Percentiles rank a stretch among this genome's conserved stretches.
Conservation (phyloP, 106 monocot species). For the Amphibolis antarctica region DNA sequence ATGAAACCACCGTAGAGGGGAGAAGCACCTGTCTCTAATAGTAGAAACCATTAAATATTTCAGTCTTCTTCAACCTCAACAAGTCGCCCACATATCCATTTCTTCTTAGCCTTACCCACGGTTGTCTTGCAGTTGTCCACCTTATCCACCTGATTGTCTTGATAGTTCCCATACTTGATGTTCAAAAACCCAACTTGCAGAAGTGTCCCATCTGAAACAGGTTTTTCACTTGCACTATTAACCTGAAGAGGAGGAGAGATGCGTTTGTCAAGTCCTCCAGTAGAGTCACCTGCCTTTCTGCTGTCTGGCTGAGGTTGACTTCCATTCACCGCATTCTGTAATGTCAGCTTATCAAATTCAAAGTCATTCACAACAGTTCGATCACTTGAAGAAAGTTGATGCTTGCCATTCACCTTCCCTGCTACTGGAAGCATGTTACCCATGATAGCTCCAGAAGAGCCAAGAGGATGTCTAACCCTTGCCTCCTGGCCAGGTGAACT, state of each 20-base stretch:
- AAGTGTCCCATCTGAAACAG: background rate
- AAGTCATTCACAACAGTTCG: background rate
- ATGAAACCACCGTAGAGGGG: background rate
- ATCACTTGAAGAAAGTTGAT: constrained; percentile 4
- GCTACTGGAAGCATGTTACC: constrained; percentile 1
- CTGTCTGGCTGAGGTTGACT: background rate
- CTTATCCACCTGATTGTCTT: background rate
- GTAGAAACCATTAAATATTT: background rate
- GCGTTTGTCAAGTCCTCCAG: background rate
- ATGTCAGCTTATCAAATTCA: constrained; percentile 5
- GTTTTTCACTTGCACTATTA: constrained; percentile 4
- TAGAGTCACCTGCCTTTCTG: background rate
- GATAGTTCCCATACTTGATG: background rate
- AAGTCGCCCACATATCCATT: constrained; percentile 44
- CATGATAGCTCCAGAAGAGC: background rate
- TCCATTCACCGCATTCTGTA: constrained; percentile 9
- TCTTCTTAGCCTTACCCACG: constrained; percentile 17
- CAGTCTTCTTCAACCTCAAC: constrained; percentile 45
- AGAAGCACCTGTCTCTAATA: background rate
- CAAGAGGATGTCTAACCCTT: constrained; percentile 9
- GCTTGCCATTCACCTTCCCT: constrained; percentile 43
- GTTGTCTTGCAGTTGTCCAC: background rate
- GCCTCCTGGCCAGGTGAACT: background rate
- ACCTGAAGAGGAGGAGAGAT: background rate
- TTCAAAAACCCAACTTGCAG: background rate